Evolutionary conservation across 2,329 filamentous ascomycete genomes (phyloP).

Genomic region (Fusarium algeriense): DNA sequence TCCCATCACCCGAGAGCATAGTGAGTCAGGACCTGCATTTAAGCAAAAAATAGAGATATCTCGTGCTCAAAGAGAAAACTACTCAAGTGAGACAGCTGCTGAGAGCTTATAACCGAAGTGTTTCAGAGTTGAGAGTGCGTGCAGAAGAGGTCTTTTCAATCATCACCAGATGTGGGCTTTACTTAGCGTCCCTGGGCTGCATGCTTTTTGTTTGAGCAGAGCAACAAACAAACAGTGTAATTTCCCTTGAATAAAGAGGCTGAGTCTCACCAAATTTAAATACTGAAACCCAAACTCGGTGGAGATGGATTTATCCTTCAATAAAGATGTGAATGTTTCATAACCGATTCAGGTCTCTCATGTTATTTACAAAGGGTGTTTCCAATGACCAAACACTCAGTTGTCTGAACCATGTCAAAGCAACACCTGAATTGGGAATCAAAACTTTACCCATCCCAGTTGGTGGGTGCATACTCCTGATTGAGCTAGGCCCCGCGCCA

Average conservation of each 20-base stretch:
- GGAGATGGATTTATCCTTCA: not conserved
- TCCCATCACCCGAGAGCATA: not conserved
- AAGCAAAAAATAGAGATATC: not conserved
- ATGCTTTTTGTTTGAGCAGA: constrained; percentile 14
- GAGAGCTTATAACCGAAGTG: not conserved
- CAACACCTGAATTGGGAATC: constrained; percentile 8
- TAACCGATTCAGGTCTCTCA: constrained; percentile 15
- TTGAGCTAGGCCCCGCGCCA: constrained; percentile 38
- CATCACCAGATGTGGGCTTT: constrained; percentile 1
- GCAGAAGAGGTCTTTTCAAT: not conserved
- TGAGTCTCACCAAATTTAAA: not conserved
- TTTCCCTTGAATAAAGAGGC: not conserved
- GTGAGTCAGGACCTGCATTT: constrained; percentile 24
- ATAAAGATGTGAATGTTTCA: constrained; percentile 14
- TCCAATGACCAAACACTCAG: constrained; percentile 18
- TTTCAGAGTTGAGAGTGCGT: constrained; percentile 27
- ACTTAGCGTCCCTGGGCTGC: constrained; percentile 9
- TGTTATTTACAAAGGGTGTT: not conserved
- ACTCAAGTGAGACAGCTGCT: not conserved
- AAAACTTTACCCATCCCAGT: constrained; percentile 15
- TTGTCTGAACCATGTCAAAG: constrained; percentile 16
- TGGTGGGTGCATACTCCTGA: constrained; percentile 18
- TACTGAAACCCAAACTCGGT: not conserved
- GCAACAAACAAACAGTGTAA: constrained; percentile 17
- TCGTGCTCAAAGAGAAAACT: not conserved